Conservation (phyloP, 768 basidiomycete species). For the Mycena albidolilacea region DNA sequence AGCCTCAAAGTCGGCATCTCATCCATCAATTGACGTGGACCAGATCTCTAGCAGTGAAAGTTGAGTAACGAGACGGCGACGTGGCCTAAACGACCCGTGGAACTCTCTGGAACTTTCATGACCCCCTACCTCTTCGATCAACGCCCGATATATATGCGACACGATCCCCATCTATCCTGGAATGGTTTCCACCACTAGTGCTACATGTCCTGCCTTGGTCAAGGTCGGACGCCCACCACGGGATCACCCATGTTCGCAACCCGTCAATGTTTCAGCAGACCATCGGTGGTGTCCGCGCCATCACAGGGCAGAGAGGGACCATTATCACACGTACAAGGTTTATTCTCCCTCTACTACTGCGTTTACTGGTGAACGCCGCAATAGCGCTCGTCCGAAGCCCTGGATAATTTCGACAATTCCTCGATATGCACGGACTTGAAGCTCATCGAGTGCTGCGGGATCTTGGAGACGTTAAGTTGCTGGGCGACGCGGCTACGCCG, state of each 20-base stretch:
- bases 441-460: neutral
- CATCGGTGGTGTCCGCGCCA: conserved; percentile 7
- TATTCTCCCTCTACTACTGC: neutral
- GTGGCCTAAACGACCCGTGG: neutral
- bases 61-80: too few species aligned
- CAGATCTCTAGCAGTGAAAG: too few species aligned
- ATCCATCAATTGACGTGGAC: too few species aligned
- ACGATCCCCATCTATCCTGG: neutral
- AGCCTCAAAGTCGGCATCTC: too few species aligned
- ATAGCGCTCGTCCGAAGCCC: neutral
- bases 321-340: conserved; percentile 27
- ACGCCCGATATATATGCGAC: neutral
- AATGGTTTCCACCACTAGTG: neutral
- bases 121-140: neutral
- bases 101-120: conserved; percentile 27
- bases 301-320: conserved; percentile 18
- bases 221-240: neutral
- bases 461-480: neutral
- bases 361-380: neutral
- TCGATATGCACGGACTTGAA: conserved; percentile 2
- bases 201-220: conserved; percentile 14
- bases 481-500: neutral
- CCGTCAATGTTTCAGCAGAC: neutral
- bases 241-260: neutral
- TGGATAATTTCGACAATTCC: conserved; percentile 20